A percentile compares a stretch with the other conserved stretches of the same genome.
These are phyloP conservation scores for Stephania yunnanensis DNA, from an alignment of 164 flowering plant species.

Conservation along the genomic window DNA sequence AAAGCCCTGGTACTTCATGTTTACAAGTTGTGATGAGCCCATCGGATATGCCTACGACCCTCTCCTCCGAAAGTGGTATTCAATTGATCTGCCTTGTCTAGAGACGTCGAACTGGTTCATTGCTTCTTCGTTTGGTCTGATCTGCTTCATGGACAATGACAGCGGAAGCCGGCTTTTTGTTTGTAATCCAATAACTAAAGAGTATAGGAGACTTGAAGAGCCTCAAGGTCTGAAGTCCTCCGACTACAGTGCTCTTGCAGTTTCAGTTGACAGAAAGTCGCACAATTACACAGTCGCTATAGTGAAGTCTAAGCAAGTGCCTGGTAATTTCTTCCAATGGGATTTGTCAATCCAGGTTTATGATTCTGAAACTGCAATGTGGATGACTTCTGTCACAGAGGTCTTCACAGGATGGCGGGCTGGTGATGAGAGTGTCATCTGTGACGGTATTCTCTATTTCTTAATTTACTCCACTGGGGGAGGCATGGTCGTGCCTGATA, in stretches of 20 bases:
- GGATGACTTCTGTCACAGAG: constrained; percentile 61
- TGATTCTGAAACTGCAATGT: constrained; percentile 50
- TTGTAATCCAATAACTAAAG: constrained; percentile 75
- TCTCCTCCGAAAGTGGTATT: constrained; percentile 67
- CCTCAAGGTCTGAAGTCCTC: constrained; percentile 57
- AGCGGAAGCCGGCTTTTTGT: constrained; percentile 53
- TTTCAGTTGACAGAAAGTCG: constrained; percentile 46
- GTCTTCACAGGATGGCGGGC: constrained; percentile 88
- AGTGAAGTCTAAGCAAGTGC: constrained; percentile 80
- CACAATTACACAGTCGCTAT: constrained; percentile 49
- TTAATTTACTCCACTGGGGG: constrained; percentile 74
- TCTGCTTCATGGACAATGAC: constrained; percentile 79
- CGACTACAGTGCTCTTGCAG: constrained; percentile 75
- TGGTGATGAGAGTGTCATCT: constrained; percentile 86
- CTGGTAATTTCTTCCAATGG: constrained; percentile 71
- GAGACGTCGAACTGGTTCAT: constrained; percentile 52
- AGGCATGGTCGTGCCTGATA: constrained; percentile 36
- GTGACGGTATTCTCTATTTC: constrained; percentile 64
- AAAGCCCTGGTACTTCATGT: constrained; percentile 96
- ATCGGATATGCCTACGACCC: constrained; percentile 87
- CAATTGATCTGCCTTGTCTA: constrained; percentile 72
- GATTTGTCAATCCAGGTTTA: constrained; percentile 73
- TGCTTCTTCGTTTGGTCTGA: constrained; percentile 77
- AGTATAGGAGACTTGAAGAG: constrained; percentile 39
- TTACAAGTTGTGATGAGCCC: constrained; percentile 71